Evolutionary conservation across 768 basidiomycete species (phyloP), one percentile per base, ranked within the genome.

Genomic region (Dendrothele bispora): DNA sequence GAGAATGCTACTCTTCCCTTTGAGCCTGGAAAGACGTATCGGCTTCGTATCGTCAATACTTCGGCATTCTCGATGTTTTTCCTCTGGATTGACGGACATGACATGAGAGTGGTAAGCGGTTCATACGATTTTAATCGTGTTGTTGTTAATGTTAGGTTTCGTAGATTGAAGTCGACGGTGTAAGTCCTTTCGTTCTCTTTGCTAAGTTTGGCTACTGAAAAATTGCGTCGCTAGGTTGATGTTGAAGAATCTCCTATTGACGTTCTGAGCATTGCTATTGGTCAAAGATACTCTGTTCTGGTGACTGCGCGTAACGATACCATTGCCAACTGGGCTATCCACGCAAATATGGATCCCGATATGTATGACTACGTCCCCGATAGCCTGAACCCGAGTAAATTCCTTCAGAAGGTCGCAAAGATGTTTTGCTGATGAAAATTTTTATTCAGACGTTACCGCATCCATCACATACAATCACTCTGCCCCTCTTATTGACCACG

Each of bases 201-300:
- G 8, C 36, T 46, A 15, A n/a, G n/a, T 25, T 20, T n/a, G 3
- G 25, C 14, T 27, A 28, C 24, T 12, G 32, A 2, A 10, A 25
- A 17, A 18, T 38, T 22, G 29, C 46, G 25, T n/a, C 26, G 15
- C 7, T 50, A 89, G 84, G 87, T 80, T 1, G 95, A 97, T 67
- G 75, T 84, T 2, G 76, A 88, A 58, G 83, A 84, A 51, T 86
- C 70, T 30, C 76, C 83, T 0, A 84, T 84, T 54, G 86, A 91
- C 61, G 62, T 86, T 35, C 56, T 98, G 39, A 77, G 81, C 32
- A 47, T 97, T 47, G 75, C 90, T 15, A 91, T 88, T 24, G 93
- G 94, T 0, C 95, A 98, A 65, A 83, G 95, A 17, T 95, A 95
- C 65, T 94, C 93, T 0, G 73, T 98, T 30, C 82, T 98, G 24